These are phyloP conservation scores for Alternaria ethzedia DNA, from an alignment of 2,329 filamentous ascomycete genomes.

Conservation along the genomic window DNA sequence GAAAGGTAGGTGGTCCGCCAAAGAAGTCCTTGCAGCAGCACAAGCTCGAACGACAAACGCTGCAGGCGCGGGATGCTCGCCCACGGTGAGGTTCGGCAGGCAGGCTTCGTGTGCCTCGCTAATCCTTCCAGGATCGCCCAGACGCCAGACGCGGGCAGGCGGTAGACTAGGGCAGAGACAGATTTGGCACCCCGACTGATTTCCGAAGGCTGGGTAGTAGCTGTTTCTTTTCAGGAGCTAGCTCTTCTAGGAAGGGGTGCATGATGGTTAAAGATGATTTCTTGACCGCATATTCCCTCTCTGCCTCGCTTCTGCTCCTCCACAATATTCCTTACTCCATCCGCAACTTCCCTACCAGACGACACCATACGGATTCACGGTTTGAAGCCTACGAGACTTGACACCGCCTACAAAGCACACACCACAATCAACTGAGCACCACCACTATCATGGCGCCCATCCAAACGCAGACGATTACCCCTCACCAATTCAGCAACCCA, in stretches of 20 bases:
- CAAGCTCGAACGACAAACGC: background rate
- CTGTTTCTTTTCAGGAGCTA: slow-evolving; percentile 24
- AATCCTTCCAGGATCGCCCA: slow-evolving; percentile 22
- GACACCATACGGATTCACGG: background rate
- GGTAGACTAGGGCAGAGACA: slow-evolving; percentile 19
- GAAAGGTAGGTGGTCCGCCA: background rate
- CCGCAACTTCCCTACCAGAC: background rate
- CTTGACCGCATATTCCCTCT: slow-evolving; percentile 29
- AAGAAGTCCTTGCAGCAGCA: background rate
- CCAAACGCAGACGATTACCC: slow-evolving; percentile 34
- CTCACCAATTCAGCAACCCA: slow-evolving; percentile 27
- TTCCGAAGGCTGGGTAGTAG: slow-evolving; percentile 27
- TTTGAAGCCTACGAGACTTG: background rate
- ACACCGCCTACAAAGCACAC: background rate
- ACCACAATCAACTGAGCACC: background rate
- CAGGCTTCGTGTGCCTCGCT: slow-evolving; percentile 15
- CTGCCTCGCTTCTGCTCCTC: slow-evolving; percentile 4
- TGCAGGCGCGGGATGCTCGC: background rate
- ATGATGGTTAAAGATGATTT: slow-evolving; percentile 27
- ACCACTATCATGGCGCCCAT: slow-evolving; percentile 27
- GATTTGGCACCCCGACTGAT: slow-evolving; percentile 23
- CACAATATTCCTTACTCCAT: background rate
- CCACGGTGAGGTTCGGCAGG: slow-evolving; percentile 26
- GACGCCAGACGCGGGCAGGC: slow-evolving; percentile 17
- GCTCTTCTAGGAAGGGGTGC: slow-evolving; percentile 21